A percentile compares a stretch with the other conserved stretches of the same genome.
Evolutionary conservation across 2,329 filamentous ascomycete species (phyloP).

Genomic region (Hypoxylon sp.): DNA sequence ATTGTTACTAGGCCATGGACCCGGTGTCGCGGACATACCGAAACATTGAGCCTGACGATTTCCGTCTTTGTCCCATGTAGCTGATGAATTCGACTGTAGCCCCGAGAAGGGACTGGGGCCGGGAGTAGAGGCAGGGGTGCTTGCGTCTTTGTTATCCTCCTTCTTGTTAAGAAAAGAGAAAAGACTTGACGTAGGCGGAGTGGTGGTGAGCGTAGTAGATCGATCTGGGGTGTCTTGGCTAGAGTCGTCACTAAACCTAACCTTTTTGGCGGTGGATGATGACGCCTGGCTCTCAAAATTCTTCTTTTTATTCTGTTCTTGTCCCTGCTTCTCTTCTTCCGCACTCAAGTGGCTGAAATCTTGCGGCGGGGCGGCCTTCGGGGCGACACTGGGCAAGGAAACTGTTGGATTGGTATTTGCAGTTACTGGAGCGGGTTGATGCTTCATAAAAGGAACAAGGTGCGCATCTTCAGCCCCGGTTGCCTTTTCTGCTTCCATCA

Average conservation of each 20-base stretch:
- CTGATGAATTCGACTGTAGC: slow-evolving; percentile 3
- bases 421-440: too few species aligned
- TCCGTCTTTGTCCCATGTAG: slow-evolving; percentile 16
- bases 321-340: neutral
- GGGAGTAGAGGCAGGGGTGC: neutral
- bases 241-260: slow-evolving; percentile 27
- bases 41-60: neutral
- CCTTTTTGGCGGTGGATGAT: slow-evolving; percentile 19
- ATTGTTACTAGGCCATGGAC: too few species aligned
- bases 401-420: neutral
- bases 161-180: slow-evolving; percentile 29
- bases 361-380: neutral
- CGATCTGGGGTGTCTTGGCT: too few species aligned
- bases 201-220: neutral
- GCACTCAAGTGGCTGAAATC: neutral
- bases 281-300: neutral
- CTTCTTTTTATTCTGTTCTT: neutral
- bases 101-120: slow-evolving; percentile 19
- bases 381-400: neutral
- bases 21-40: too few species aligned
- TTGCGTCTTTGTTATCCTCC: slow-evolving; percentile 10
- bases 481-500: slow-evolving; percentile 3
- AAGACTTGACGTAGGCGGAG: slow-evolving; percentile 3
- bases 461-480: neutral
- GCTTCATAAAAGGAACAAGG: too few species aligned